phyloP scores from a whole-genome alignment of 2,329 filamentous ascomycete species.

The Microsporum canis region DNA sequence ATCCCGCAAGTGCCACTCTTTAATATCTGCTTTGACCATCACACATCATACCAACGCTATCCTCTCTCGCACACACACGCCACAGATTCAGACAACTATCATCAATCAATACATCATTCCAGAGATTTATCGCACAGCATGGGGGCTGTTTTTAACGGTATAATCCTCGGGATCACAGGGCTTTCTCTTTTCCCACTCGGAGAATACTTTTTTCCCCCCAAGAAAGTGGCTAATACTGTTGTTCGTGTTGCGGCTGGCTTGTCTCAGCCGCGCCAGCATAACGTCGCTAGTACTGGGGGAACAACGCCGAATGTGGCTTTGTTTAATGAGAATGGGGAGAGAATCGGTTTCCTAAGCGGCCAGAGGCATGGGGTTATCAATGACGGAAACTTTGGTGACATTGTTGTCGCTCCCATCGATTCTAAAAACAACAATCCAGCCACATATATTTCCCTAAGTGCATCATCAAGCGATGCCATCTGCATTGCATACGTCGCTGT shows the following conservation, averaged over 20 bases:
- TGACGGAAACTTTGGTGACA: not conserved
- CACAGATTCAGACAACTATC: no score
- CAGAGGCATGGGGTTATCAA: not conserved
- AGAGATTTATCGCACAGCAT: not conserved
- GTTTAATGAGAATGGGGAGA: not conserved
- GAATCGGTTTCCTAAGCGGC: not conserved
- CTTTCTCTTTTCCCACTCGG: conserved; percentile 3
- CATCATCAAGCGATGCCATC: not conserved
- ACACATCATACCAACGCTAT: no score
- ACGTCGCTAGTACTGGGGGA: not conserved
- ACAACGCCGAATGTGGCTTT: conserved; percentile 2
- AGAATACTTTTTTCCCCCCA: conserved; percentile 3
- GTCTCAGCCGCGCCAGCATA: not conserved
- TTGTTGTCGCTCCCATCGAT: not conserved
- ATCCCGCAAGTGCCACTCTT: no score
- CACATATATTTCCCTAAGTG: not conserved
- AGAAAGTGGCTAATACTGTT: not conserved
- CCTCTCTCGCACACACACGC: no score
- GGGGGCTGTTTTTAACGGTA: not conserved
- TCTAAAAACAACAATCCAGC: not conserved
- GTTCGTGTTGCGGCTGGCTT: not conserved
- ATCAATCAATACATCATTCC: no score
- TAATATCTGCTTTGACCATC: no score
- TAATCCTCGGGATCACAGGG: conserved; percentile 2
- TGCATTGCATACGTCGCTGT: not conserved